Evolutionary conservation across 139 green algal species (phyloP).

Genomic region (Volvox reticuliferus): DNA sequence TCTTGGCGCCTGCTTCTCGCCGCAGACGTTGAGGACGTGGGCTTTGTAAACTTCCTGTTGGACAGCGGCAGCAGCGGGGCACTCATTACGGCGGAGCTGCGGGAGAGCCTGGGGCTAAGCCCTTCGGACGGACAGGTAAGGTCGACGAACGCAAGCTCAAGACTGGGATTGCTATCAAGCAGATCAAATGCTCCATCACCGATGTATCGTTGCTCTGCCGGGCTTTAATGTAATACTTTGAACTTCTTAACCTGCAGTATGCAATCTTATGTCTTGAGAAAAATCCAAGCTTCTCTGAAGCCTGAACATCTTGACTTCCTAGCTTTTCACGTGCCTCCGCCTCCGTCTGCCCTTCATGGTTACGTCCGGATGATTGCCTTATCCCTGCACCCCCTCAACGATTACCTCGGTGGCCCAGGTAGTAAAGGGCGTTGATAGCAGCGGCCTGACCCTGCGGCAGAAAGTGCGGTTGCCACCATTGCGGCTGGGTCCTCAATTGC

Average conservation of each 20-base stretch:
- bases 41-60: conserved; percentile 50
- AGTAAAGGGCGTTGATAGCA: conserved; percentile 40
- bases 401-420: neutral
- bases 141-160: neutral
- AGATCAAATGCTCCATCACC: neutral
- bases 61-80: conserved; percentile 49
- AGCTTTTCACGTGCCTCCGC: no score
- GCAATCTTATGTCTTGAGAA: no score
- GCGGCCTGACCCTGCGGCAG: conserved; percentile 39
- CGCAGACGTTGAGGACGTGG: conserved; percentile 44
- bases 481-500: conserved; percentile 25
- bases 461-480: conserved; percentile 39
- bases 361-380: no score
- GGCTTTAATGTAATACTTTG: no score
- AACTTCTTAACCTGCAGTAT: no score
- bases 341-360: no score
- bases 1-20: neutral
- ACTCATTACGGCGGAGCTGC: conserved; percentile 45
- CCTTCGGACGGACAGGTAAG: conserved; percentile 39
- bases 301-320: no score
- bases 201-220: no score
- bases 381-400: no score
- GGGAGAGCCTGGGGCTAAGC: conserved; percentile 44
- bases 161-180: neutral
- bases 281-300: no score